phyloP scores from a whole-genome alignment of 352 stramenopile genomes.

The Elongisporangium senticosum region DNA sequence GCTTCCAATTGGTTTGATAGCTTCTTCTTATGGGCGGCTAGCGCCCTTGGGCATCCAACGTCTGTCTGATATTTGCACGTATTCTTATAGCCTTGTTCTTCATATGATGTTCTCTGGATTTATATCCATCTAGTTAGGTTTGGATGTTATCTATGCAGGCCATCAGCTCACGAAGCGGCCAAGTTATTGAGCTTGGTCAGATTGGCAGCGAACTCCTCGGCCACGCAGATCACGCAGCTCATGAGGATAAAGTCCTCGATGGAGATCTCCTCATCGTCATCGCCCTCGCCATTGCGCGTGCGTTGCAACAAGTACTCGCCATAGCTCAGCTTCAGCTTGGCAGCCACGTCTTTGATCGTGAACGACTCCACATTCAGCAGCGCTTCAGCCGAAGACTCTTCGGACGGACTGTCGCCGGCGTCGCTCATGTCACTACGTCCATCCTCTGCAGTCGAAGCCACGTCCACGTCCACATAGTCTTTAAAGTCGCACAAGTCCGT shows the following conservation, averaged over 20 bases:
- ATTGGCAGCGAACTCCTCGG: conserved; percentile 42
- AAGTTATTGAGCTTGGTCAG: conserved; percentile 48
- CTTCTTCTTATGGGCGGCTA: neutral
- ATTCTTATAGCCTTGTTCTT: neutral
- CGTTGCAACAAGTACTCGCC: conserved; percentile 34
- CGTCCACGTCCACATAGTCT: neutral
- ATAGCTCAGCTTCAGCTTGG: conserved; percentile 43
- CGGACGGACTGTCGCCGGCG: neutral
- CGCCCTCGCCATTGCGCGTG: conserved; percentile 5
- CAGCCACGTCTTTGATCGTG: conserved; percentile 40
- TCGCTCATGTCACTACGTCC: neutral
- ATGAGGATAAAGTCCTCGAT: conserved; percentile 68
- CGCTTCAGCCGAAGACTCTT: conserved; percentile 12
- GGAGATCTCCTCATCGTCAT: conserved; percentile 22
- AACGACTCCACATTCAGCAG: conserved; percentile 56
- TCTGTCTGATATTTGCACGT: neutral
- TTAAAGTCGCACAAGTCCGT: neutral
- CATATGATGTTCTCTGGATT: too few species aligned
- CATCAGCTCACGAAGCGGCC: conserved; percentile 26
- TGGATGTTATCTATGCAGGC: too few species aligned
- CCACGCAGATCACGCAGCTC: conserved; percentile 56
- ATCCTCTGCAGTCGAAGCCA: neutral
- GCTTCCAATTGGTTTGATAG: neutral
- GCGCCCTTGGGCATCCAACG: conserved; percentile 20
- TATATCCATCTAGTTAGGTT: too few species aligned